Conservation (phyloP, 768 basidiomycete species). For the Fistulinella prunicolor region DNA sequence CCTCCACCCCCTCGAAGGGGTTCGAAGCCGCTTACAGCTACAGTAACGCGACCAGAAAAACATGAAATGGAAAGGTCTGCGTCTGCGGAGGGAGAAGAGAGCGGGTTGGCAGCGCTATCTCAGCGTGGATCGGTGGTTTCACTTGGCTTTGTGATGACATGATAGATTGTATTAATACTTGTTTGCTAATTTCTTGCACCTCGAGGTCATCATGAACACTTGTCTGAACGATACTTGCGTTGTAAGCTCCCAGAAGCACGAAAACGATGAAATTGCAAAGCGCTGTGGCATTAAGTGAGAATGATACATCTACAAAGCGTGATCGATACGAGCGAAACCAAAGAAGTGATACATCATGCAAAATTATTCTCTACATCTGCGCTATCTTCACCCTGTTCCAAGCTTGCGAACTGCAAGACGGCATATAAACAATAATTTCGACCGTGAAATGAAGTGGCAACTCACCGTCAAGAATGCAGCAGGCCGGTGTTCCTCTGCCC, state of each 20-base stretch:
- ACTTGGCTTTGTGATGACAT: conserved; percentile 46
- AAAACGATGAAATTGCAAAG: conserved; percentile 1
- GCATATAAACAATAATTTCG: conserved; percentile 2
- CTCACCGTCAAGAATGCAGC: conserved; percentile 89
- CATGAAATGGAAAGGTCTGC: conserved; percentile 9
- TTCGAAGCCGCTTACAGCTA: conserved; percentile 44
- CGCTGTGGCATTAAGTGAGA: conserved; percentile 3
- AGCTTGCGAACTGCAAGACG: conserved; percentile 68
- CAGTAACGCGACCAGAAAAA: conserved; percentile 10
- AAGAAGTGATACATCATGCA: conserved; percentile 48
- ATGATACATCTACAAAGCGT: conserved; percentile 18
- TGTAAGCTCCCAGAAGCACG: too few species aligned
- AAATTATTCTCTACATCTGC: conserved; percentile 96
- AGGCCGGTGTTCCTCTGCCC: conserved; percentile 94
- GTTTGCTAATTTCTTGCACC: conserved; percentile 15
- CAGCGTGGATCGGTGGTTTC: conserved; percentile 53
- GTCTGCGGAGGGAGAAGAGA: conserved; percentile 10
- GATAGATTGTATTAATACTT: conserved; percentile 25
- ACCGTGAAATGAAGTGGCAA: conserved; percentile 11
- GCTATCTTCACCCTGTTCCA: conserved; percentile 89
- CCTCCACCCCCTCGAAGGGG: conserved; percentile 67
- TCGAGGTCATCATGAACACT: not conserved
- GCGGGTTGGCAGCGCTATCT: conserved; percentile 37
- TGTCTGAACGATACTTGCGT: too few species aligned
- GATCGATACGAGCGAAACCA: not conserved